These are phyloP conservation scores for Phycomyces blakesleeanus DNA, from an alignment of 192 early-diverging fungal genomes.

Conservation along the genomic window DNA sequence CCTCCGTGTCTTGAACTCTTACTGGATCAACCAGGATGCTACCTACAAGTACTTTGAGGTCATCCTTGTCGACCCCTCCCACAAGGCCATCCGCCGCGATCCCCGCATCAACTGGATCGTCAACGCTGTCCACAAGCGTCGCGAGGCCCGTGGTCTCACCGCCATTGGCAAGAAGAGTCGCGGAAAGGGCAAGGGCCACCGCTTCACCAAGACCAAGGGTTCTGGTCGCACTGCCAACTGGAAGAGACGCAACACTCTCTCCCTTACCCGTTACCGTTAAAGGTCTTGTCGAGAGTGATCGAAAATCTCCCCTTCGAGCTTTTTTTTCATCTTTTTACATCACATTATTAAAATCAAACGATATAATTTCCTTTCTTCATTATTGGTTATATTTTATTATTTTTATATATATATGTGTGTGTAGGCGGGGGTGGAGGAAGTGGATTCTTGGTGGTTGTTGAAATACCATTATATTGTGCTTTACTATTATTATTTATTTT, in stretches of 20 bases:
- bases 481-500: too few species aligned
- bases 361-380: too few species aligned
- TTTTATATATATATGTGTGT: too few species aligned
- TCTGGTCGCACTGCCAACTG: slow-evolving; percentile 91
- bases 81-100: slow-evolving; percentile 98
- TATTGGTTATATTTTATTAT: too few species aligned
- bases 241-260: slow-evolving; percentile 94
- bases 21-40: slow-evolving; percentile 99
- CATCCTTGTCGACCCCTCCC: slow-evolving; percentile 93
- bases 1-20: slow-evolving; percentile 97
- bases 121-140: slow-evolving; percentile 96
- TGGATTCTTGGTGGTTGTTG: too few species aligned
- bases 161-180: slow-evolving; percentile 96
- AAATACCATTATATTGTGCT: too few species aligned
- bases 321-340: too few species aligned
- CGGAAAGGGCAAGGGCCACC: slow-evolving; percentile 94
- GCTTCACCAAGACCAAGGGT: slow-evolving; percentile 95
- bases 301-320: too few species aligned
- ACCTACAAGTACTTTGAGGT: slow-evolving; percentile 99
- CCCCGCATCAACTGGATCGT: slow-evolving; percentile 99
- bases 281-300: background rate
- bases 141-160: slow-evolving; percentile 96
- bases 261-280: slow-evolving; percentile 92
- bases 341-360: too few species aligned
- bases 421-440: too few species aligned